Evolutionary conservation across 1,284 basidiomycete genomes (phyloP), one percentile per base, ranked within the genome.

Genomic region (Xanthoconium separans): DNA sequence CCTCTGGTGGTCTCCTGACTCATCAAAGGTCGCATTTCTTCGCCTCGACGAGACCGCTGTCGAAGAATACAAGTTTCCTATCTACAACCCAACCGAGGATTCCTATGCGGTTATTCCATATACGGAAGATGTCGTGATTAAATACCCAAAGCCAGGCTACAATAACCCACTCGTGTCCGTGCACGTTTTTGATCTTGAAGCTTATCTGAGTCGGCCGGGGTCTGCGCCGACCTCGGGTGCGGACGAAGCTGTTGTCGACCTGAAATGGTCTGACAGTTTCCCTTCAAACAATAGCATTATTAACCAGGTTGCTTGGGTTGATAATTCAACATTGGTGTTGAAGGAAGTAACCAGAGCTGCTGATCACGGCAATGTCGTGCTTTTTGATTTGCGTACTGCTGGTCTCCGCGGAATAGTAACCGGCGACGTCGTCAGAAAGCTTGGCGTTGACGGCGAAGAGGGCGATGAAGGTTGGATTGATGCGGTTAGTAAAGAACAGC

Each of bases 381-480:
- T 89, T 6, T 95, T 96, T 63, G 77, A 91, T 58, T 63, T 91
- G 43, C 71, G 67, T 39, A 67, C 64, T 18, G 60, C 61, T 42
- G 50, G 44, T 50, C 51, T 58, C 20, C 63, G 56, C 8, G 61
- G 68, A 48, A 58, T 46, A 47, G 70, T 57, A 44, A 68, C 60
- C 27, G 94, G 85, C 12, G 73, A 66, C 48, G 82, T 90, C 13
- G 90, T 92, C 13, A 78, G 91, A 54, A 87, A 77, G 58, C 75
- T 92, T 18, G 93, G 94, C 13, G 84, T 83, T 66, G 72, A 84
- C 16, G 92, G 92, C 6, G 93, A 95, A 65, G 81, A 95, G 65
- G 88, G 86, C 1, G 95, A 96, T 65, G 83, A 86, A 41, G 96
- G 96, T 0, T 98, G 96, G 95, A 93, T 98, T 61, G 91, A 97